Conservation (phyloP, 768 basidiomycete genomes). For the Lactarius tabidus region DNA sequence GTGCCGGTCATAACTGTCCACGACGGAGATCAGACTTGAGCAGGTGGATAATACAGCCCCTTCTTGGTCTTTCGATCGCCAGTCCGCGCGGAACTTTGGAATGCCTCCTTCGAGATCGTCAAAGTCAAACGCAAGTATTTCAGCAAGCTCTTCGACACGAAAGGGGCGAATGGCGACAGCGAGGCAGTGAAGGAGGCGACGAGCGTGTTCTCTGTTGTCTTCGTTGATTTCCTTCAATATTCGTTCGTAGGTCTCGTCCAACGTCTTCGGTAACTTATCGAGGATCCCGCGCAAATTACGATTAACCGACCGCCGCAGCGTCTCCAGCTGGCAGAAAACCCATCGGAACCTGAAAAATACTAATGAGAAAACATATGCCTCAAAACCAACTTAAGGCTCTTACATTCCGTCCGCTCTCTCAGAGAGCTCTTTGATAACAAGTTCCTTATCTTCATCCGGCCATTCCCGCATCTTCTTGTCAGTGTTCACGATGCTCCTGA, state of each 20-base stretch:
- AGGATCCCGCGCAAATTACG: not conserved
- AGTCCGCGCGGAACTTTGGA: not conserved
- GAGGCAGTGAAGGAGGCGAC: conserved; percentile 3
- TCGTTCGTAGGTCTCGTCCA: conserved; percentile 1
- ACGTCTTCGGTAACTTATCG: not conserved
- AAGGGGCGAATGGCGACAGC: not conserved
- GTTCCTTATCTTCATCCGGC: not conserved
- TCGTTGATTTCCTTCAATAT: not conserved
- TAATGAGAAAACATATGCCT: not conserved
- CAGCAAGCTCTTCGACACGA: not conserved
- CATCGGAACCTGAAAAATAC: not conserved
- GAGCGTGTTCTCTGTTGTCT: not conserved
- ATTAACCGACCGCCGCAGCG: not conserved
- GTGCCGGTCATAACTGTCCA: not conserved
- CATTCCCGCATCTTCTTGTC: conserved; percentile 2
- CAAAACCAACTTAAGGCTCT: not conserved
- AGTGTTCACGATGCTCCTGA: not conserved
- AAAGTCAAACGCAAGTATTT: not conserved
- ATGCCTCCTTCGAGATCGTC: not conserved
- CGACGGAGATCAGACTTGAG: not conserved
- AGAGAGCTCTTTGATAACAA: not conserved
- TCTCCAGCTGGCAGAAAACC: conserved; percentile 1
- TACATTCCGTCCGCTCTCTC: conserved; percentile 3
- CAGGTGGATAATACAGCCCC: not conserved
- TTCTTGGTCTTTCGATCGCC: conserved; percentile 4